Percentiles rank a stretch among this genome's conserved stretches.
phyloP scores from a whole-genome alignment of 768 basidiomycete species.

The Pleurotus tuber-regium region DNA sequence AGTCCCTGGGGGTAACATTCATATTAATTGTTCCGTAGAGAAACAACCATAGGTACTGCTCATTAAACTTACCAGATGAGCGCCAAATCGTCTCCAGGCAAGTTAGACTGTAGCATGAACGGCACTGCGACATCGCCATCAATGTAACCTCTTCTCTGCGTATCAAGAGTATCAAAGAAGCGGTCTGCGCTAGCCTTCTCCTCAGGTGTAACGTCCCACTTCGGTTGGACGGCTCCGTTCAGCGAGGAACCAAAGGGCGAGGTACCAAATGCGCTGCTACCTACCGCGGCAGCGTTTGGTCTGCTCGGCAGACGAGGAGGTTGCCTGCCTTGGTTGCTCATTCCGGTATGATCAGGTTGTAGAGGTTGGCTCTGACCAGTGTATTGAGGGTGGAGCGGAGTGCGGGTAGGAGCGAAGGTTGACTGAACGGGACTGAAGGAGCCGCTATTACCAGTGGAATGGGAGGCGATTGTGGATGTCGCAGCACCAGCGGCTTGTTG shows the following conservation, averaged over 20 bases:
- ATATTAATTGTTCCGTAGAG: no score
- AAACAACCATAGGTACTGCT: not conserved
- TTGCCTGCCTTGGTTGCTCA: slow-evolving; percentile 16
- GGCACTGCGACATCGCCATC: slow-evolving; percentile 95
- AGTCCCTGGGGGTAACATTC: slow-evolving; percentile 61
- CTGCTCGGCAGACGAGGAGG: slow-evolving; percentile 21
- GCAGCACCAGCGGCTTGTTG: slow-evolving; percentile 65
- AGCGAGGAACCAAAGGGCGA: slow-evolving; percentile 23
- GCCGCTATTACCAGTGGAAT: slow-evolving; percentile 61
- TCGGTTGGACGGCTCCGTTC: slow-evolving; percentile 18
- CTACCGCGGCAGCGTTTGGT: slow-evolving; percentile 31
- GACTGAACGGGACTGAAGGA: slow-evolving; percentile 56
- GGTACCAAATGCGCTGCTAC: slow-evolving; percentile 15
- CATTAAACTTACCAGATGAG: slow-evolving; percentile 80
- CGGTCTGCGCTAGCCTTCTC: slow-evolving; percentile 80
- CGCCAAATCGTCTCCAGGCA: slow-evolving; percentile 82
- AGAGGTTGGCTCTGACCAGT: slow-evolving; percentile 58
- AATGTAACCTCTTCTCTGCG: slow-evolving; percentile 70
- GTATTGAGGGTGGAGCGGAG: slow-evolving; percentile 54
- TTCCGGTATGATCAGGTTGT: slow-evolving; percentile 50
- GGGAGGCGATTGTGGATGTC: slow-evolving; percentile 35
- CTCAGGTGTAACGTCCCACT: slow-evolving; percentile 81
- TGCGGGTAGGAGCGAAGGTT: slow-evolving; percentile 35
- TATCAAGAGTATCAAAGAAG: slow-evolving; percentile 83
- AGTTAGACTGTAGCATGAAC: slow-evolving; percentile 89